Evolutionary conservation across 1,139 yeast species (phyloP), one percentile per base, ranked within the genome.

Genomic region (Debaryomyces sp.): DNA sequence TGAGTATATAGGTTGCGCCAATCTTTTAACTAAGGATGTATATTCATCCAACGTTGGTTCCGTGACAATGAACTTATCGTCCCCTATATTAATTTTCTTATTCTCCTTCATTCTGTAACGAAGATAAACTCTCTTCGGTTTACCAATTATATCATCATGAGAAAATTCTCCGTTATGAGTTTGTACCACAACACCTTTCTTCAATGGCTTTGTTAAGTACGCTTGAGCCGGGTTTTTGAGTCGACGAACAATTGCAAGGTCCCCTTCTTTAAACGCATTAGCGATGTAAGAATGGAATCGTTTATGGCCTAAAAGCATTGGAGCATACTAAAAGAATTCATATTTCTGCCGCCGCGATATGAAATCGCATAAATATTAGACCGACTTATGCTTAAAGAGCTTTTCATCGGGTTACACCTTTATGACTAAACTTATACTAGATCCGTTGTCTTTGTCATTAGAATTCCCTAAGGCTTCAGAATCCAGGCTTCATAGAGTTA

Each of bases 401-500:
- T 17, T 13, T 37, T 12, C 7, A n/a, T 17, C 15, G 12, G 7
- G 9, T n/a, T 30, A 21, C 13, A 26, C 15, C 3, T 27, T 41
- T 22, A 70, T 70, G 75, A 68, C 75, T 6, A 56, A 51, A 30
- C 51, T 71, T 26, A 59, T 68, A 13, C 43, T 71, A 21, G 71
- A 68, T 30, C 74, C 74, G 1, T 54, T 55, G 1, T 41, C 52
- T 2, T 50, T 73, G 17, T 41, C 48, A 17, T 39, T 50, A 6
- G 53, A 54, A 44, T 61, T 59, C 30, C 67, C 72, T 1, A 50
- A 53, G 21, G 72, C 72, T 0, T 54, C 68, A 1, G 53, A 51
- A 4, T 50, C 64, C 2, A 44, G 45, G 5, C 58, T 60, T 1
- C 56, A 54, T 10, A 53, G 68, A 39, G 56, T 73, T 4, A 58